These are phyloP conservation scores for Metschnikowia gruessii DNA, from an alignment of 805 yeast species.

Conservation along the genomic window DNA sequence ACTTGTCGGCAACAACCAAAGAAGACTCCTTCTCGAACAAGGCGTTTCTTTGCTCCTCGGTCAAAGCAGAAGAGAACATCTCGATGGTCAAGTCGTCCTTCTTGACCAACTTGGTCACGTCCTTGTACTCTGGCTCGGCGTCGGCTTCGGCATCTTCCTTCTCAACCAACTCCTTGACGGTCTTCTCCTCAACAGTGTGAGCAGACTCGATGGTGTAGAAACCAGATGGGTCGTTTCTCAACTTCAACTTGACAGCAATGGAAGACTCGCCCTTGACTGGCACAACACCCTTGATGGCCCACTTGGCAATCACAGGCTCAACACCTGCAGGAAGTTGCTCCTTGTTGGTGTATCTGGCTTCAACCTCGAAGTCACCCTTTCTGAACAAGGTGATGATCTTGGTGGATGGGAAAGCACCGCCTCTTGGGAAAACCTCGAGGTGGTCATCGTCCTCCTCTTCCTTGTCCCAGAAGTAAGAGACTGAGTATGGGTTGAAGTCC, in stretches of 20 bases:
- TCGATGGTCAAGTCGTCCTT: conserved; percentile 70
- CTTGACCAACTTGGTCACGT: conserved; percentile 91
- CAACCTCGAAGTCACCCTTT: conserved; percentile 80
- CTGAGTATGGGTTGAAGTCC: conserved; percentile 88
- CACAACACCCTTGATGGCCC: conserved; percentile 84
- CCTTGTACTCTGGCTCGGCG: conserved; percentile 81
- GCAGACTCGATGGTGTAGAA: conserved; percentile 92
- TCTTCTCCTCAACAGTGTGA: conserved; percentile 87
- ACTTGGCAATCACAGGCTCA: conserved; percentile 66
- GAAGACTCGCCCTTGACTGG: conserved; percentile 72
- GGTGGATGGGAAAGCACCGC: conserved; percentile 90
- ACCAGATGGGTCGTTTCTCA: conserved; percentile 97
- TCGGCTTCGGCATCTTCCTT: conserved; percentile 54
- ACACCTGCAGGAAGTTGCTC: conserved; percentile 70
- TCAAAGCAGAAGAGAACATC: conserved; percentile 60
- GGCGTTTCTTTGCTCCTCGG: conserved; percentile 52
- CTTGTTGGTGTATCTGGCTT: conserved; percentile 80
- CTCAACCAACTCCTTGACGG: conserved; percentile 85
- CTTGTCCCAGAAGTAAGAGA: conserved; percentile 93
- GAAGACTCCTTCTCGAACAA: conserved; percentile 80
- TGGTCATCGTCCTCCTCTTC: conserved; percentile 88
- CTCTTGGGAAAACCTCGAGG: conserved; percentile 95
- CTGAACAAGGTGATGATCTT: conserved; percentile 94
- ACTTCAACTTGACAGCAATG: conserved; percentile 85
- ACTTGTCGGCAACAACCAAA: conserved; percentile 86